phyloP scores from a whole-genome alignment of 2,329 filamentous ascomycete genomes.

The Stagonosporopsis cucurbitacearum region DNA sequence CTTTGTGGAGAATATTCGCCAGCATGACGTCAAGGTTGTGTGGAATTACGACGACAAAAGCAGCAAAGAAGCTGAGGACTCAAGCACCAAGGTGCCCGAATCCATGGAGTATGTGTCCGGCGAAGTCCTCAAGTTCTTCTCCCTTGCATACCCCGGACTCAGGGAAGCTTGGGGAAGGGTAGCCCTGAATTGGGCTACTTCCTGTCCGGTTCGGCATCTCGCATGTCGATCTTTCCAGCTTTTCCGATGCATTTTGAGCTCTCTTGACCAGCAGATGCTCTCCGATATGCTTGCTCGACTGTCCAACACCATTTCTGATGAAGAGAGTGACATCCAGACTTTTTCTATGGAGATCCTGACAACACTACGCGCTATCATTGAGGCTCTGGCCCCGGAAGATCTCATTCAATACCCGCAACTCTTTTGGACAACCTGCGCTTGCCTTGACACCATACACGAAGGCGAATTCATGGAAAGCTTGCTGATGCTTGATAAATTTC shows the following conservation, averaged over 20 bases:
- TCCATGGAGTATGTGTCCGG: conserved; percentile 86
- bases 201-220: conserved; percentile 91
- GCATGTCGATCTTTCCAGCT: conserved; percentile 98
- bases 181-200: conserved; percentile 93
- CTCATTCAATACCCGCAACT: conserved; percentile 90
- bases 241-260: conserved; percentile 90
- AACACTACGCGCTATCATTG: conserved; percentile 89
- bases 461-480: conserved; percentile 90
- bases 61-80: conserved; percentile 70
- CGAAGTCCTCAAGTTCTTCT: conserved; percentile 84
- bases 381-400: conserved; percentile 78
- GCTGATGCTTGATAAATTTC: conserved; percentile 85
- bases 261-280: conserved; percentile 90
- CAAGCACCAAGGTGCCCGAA: conserved; percentile 79
- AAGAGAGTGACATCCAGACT: conserved; percentile 89
- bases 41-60: conserved; percentile 97
- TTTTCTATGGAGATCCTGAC: conserved; percentile 98
- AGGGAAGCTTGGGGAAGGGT: conserved; percentile 91
- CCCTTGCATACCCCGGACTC: conserved; percentile 81
- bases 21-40: conserved; percentile 81
- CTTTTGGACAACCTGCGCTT: conserved; percentile 98
- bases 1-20: conserved; percentile 84
- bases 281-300: conserved; percentile 94
- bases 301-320: conserved; percentile 96
- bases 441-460: conserved; percentile 95